Percentiles rank a stretch among this genome's conserved stretches.
phyloP scores from a whole-genome alignment of 2,329 filamentous ascomycete genomes.

The Sclerotinia borealis region DNA sequence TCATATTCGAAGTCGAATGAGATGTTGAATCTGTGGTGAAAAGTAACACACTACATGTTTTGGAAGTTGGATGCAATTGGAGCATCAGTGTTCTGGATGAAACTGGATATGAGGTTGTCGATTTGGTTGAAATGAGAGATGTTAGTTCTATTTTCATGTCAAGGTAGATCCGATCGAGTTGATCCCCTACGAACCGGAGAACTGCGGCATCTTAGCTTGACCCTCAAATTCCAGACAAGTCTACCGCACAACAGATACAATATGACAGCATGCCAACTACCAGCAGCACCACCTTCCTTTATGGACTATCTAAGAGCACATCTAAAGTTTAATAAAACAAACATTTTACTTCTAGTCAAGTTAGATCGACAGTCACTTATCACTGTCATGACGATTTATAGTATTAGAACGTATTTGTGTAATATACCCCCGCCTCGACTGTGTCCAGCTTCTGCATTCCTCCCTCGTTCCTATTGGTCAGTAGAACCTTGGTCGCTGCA shows the following conservation, averaged over 20 bases:
- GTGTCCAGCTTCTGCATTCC: not conserved
- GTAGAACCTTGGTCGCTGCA: not conserved
- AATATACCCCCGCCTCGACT: not conserved
- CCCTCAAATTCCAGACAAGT: not conserved
- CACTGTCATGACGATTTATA: no score
- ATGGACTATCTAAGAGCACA: not conserved
- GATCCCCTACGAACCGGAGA: not conserved
- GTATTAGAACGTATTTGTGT: no score
- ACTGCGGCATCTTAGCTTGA: not conserved
- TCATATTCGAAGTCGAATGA: not conserved
- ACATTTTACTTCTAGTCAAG: no score
- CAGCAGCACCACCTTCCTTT: not conserved
- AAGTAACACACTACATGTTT: no score
- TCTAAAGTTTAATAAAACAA: no score
- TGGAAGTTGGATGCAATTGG: not conserved
- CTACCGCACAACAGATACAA: not conserved
- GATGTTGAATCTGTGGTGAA: not conserved
- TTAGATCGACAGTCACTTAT: no score
- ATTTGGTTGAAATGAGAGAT: not conserved
- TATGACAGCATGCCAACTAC: no score
- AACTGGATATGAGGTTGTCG: not conserved
- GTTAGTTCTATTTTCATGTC: not conserved
- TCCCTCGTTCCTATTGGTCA: not conserved
- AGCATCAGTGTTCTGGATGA: not conserved
- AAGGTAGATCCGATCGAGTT: not conserved